A percentile compares a stretch with the other conserved stretches of the same genome.
Evolutionary conservation across 2,329 filamentous ascomycete genomes (phyloP).

Genomic region (Pyricularia grisea): DNA sequence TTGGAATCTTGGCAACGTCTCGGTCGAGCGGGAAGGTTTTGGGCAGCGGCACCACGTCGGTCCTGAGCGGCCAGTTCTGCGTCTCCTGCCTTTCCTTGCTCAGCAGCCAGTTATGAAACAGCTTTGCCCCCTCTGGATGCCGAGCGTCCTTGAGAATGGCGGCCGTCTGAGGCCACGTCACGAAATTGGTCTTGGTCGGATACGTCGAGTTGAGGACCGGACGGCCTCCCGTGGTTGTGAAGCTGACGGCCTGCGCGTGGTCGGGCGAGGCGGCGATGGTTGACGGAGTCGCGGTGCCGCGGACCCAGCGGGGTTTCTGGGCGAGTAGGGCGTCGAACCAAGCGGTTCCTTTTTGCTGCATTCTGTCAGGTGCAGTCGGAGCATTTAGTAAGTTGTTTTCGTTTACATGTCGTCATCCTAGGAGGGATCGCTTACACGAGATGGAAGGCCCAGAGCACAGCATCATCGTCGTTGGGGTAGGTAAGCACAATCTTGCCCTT

Average conservation of each 20-base stretch:
- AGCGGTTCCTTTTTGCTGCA: conserved; percentile 27
- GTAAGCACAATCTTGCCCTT: conserved; percentile 44
- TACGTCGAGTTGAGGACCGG: conserved; percentile 15
- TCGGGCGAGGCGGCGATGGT: conserved; percentile 18
- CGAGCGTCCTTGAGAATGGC: conserved; percentile 38
- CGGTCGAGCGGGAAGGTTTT: conserved; percentile 13
- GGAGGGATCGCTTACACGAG: conserved; percentile 27
- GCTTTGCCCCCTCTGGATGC: conserved; percentile 39
- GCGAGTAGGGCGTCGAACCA: conserved; percentile 38
- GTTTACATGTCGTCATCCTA: no score
- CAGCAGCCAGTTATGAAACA: conserved; percentile 37
- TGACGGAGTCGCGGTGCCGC: conserved; percentile 34
- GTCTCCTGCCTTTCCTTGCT: conserved; percentile 26
- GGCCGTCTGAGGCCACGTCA: conserved; percentile 37
- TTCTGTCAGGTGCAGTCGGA: conserved; percentile 11
- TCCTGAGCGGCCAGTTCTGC: conserved; percentile 21
- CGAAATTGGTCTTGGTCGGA: conserved; percentile 29
- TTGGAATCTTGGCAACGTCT: conserved; percentile 17
- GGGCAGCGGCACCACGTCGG: conserved; percentile 20
- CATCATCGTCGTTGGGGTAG: conserved; percentile 50
- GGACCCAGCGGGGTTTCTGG: conserved; percentile 44
- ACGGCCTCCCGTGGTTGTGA: conserved; percentile 16
- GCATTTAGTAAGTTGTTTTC: not conserved
- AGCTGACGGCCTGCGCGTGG: conserved; percentile 23
- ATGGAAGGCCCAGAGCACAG: conserved; percentile 39